Conservation (phyloP, 2,329 filamentous ascomycete genomes). For the Nothophaeocryptopus gaeumannii region DNA sequence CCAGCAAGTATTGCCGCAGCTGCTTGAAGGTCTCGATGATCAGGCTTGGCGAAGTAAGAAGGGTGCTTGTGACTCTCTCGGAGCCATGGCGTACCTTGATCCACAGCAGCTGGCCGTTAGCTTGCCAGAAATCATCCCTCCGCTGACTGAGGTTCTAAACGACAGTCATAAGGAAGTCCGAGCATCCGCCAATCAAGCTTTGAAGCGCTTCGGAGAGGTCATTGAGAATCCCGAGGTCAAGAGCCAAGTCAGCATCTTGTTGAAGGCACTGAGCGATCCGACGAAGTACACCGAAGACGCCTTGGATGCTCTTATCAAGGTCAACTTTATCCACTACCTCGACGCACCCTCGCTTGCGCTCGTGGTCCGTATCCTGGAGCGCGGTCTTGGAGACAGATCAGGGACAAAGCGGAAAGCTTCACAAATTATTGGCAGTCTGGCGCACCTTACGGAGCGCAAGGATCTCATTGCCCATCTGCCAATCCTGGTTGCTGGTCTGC, state of each 20-base stretch:
- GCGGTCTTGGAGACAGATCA: constrained; percentile 85
- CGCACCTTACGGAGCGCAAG: constrained; percentile 93
- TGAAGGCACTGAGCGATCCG: constrained; percentile 95
- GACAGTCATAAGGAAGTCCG: constrained; percentile 98
- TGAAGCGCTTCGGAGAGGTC: constrained; percentile 97
- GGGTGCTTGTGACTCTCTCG: constrained; percentile 91
- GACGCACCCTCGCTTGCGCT: constrained; percentile 93
- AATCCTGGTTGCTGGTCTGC: constrained; percentile 85
- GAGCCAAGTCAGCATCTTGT: constrained; percentile 80
- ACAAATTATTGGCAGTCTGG: constrained; percentile 95
- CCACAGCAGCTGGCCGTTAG: constrained; percentile 90
- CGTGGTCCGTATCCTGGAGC: constrained; percentile 91
- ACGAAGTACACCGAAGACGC: constrained; percentile 97
- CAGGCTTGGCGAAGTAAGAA: constrained; percentile 98
- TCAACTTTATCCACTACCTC: constrained; percentile 98
- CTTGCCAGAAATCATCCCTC: constrained; percentile 93
- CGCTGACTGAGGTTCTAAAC: constrained; percentile 87
- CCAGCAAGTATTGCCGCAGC: constrained; percentile 85
- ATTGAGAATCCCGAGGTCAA: constrained; percentile 98
- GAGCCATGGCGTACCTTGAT: constrained; percentile 97
- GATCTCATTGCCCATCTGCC: constrained; percentile 89
- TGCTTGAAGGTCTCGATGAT: constrained; percentile 89
- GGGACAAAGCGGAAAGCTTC: constrained; percentile 94
- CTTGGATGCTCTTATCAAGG: constrained; percentile 89
- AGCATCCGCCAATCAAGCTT: constrained; percentile 83